Percentiles rank a stretch among this genome's conserved stretches.
Conservation (phyloP, 1,284 basidiomycete genomes). For the Takashimella koratensis region DNA sequence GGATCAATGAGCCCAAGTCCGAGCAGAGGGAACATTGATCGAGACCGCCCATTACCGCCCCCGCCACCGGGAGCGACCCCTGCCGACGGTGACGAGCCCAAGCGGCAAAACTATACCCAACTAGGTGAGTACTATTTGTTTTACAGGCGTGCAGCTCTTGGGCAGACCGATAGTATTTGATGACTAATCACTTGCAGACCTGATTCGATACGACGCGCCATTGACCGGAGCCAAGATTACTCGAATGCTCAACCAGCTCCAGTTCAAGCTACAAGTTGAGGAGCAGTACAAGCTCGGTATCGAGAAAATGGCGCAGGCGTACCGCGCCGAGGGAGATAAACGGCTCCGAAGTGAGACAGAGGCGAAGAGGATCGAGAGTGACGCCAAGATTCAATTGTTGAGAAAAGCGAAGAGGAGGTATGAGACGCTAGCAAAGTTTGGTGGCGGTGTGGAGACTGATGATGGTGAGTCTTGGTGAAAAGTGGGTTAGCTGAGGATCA, state of each 20-base stretch:
- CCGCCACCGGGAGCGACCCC: constrained; percentile 4
- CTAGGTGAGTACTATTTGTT: constrained; percentile 30
- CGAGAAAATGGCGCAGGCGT: constrained; percentile 96
- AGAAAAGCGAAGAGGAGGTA: constrained; percentile 91
- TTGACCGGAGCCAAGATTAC: constrained; percentile 95
- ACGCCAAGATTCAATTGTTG: constrained; percentile 92
- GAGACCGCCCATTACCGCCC: constrained; percentile 7
- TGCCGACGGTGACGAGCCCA: background rate
- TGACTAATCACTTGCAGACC: constrained; percentile 56
- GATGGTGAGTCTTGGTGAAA: constrained; percentile 55
- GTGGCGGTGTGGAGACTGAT: constrained; percentile 75
- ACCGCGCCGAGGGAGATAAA: constrained; percentile 94
- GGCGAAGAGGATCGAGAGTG: constrained; percentile 87
- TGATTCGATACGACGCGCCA: constrained; percentile 96
- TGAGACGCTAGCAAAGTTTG: constrained; percentile 91
- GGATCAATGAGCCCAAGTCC: constrained; percentile 23
- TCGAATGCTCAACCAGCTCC: constrained; percentile 95
- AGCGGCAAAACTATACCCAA: constrained; percentile 43
- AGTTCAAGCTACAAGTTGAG: constrained; percentile 98
- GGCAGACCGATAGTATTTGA: constrained; percentile 3
- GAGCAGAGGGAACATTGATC: constrained; percentile 6
- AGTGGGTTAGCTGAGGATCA: background rate
- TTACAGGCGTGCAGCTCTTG: background rate
- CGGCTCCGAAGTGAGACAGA: constrained; percentile 87
- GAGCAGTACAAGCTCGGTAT: constrained; percentile 98